phyloP scores from a whole-genome alignment of 129 eudicot species.

The Lactuca saligna region DNA sequence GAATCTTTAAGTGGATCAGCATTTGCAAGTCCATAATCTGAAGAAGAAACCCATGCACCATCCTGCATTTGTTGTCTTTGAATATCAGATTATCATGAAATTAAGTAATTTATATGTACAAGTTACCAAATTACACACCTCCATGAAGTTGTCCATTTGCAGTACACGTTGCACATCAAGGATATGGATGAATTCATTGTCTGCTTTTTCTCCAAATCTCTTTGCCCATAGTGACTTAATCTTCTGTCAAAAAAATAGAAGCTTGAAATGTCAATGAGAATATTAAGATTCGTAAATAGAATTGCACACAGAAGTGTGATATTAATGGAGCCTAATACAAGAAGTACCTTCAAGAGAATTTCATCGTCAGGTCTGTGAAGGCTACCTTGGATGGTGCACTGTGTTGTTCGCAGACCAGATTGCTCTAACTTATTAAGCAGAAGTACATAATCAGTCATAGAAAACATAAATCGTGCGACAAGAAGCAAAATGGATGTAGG shows the following conservation, averaged over 20 bases:
- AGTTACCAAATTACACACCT: conserved; percentile 41
- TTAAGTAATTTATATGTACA: neutral
- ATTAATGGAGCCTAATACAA: neutral
- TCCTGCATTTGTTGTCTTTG: conserved; percentile 37
- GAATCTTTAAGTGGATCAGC: conserved; percentile 86
- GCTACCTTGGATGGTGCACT: conserved; percentile 79
- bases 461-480: no score
- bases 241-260: conserved; percentile 42
- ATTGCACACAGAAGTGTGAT: neutral
- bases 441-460: neutral
- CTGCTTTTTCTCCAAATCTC: conserved; percentile 76
- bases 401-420: conserved; percentile 77
- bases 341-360: conserved; percentile 41
- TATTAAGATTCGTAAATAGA: no score
- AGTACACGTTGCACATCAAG: conserved; percentile 68
- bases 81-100: no score
- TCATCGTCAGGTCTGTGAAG: conserved; percentile 54
- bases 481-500: neutral
- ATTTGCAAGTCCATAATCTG: conserved; percentile 60
- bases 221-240: conserved; percentile 70
- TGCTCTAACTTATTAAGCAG: conserved; percentile 54
- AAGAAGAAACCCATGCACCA: conserved; percentile 74
- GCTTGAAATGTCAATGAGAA: neutral
- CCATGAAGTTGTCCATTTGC: conserved; percentile 86
- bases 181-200: conserved; percentile 47